Conservation (phyloP, 2,329 filamentous ascomycete species). For the Ceratocystis colombiana region DNA sequence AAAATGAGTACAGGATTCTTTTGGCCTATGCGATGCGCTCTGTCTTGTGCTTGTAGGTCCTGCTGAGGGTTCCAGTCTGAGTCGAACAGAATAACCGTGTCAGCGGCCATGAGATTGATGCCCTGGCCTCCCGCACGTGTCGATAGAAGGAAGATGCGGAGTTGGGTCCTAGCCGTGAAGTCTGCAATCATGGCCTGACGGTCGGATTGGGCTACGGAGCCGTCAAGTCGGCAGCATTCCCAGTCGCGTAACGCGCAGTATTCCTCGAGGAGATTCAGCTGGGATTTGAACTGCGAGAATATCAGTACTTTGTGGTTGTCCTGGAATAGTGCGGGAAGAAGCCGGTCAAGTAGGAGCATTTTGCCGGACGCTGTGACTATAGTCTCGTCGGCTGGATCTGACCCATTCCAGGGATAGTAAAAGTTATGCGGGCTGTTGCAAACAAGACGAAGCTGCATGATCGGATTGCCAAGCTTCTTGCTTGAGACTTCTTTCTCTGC, state of each 20-base stretch:
- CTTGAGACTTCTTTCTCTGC: constrained; percentile 70
- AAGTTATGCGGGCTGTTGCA: constrained; percentile 96
- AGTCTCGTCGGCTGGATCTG: constrained; percentile 59
- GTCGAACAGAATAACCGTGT: constrained; percentile 89
- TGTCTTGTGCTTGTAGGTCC: constrained; percentile 91
- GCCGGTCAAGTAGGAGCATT: constrained; percentile 83
- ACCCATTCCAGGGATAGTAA: constrained; percentile 74
- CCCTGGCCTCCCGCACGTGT: constrained; percentile 89
- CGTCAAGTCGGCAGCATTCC: constrained; percentile 83
- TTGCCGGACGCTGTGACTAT: constrained; percentile 85
- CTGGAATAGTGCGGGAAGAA: constrained; percentile 64
- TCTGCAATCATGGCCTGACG: constrained; percentile 60
- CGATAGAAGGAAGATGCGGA: constrained; percentile 74
- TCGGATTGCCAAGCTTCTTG: constrained; percentile 86
- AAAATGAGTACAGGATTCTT: constrained; percentile 87
- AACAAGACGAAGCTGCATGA: constrained; percentile 83
- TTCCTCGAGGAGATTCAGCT: constrained; percentile 80
- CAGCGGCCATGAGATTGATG: constrained; percentile 84
- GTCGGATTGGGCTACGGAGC: constrained; percentile 65
- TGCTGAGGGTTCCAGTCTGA: constrained; percentile 90
- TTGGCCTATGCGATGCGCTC: constrained; percentile 89
- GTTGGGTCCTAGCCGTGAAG: constrained; percentile 57
- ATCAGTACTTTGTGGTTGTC: constrained; percentile 83
- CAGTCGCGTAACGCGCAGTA: constrained; percentile 77
- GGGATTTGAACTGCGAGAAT: constrained; percentile 93